Evolutionary conservation across 768 basidiomycete species (phyloP), one percentile per base, ranked within the genome.

Genomic region (Paxillus rubicundulus): DNA sequence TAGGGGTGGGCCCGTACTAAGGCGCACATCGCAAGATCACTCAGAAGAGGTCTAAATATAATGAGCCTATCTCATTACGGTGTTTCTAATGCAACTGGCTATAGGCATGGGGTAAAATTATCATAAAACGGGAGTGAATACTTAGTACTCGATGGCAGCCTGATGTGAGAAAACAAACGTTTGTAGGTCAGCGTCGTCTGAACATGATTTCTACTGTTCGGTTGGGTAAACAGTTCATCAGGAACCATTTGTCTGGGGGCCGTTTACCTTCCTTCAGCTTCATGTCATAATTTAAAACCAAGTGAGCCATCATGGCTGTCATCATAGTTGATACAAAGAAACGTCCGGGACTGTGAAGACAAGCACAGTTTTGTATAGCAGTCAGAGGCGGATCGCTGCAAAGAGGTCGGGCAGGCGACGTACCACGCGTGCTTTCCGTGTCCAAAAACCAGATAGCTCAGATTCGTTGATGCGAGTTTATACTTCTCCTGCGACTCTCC

Each of bases 281-380:
- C 33, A 77, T 61, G 52, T 77, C 76, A 60, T 76, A 77, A 52
- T 68, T 65, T 48, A 72, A 47, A 12, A 77, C 62, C 53, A 77
- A 54, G 52, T 74, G 64, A 27, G 76, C 76, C 61, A 75, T 62
- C 58, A 73, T 68, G 1, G 69, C 62, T 28, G 76, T 77, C 61
- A 77, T 61, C 61, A 67, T 59, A 21, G 68, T 67, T 4, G 72
- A 72, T 24, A 64, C 73, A 51, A 77, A 76, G 57, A 74, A 75
- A 9, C 76, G 68, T 4, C 76, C 75, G 4, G 75, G 75, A 52
- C 74, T 76, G 50, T 14, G 17, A 36, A 50, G 47, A 30, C 43
- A 50, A 45, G 27, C 43, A 50, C 3, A 20, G 38, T 48, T n/a
- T n/a, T 40, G 24, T 6, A 20, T 27, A 40, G 20, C 17, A 9